Base-by-base conservation (phyloP, 768 basidiomycete species). In the Lepiota brunneoincarnata region DNA sequence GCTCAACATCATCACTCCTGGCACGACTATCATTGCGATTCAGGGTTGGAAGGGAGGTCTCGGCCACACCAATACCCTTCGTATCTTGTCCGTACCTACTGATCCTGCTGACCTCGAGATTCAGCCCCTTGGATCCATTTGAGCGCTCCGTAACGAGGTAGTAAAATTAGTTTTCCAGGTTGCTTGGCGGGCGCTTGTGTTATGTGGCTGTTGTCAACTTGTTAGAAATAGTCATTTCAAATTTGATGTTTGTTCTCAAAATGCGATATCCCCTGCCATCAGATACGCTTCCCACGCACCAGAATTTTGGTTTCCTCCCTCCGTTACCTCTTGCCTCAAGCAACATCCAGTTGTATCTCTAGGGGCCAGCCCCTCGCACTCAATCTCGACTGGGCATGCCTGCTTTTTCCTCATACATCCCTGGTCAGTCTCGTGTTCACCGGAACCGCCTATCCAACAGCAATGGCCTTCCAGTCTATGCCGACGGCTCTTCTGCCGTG, bases 1-100 rank as follows among this genome's bases (percentile, higher is more conserved):
- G 15, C 72, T 99, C 71, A 88, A 90, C 59, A 81, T 99, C 67
- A 86, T 98, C 76, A 84, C 85, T 64, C 84, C 92, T 35, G 91
- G 93, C 51, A 86, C 86, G 49, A 92, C 94, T 21, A 82, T 99
- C 64, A 78, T 98, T 58, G 96, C 96, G 45, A 89, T 99, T 4
- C 97, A 98, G 72, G 97, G 97, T n/a, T 99, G 96, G 96, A 96
- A 94, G 75, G 92, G 94, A 40, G 97, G 97, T 55, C 82, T 97
- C 41, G 95, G 94, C 28, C 93, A 97, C 74, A 95, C 93, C 60
- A 94, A 95, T 78, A 93, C 91, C 11, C 75, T 94, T 54, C 87
- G 92, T 46, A 81, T 94, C 57, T 71, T 94, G 61, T 83, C 83
- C 37, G 92, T 93, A 41, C 92, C 92, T 15, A 91, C 88, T 20